phyloP scores from a whole-genome alignment of 2,329 filamentous ascomycete genomes.

The Xylaria arbuscula region DNA sequence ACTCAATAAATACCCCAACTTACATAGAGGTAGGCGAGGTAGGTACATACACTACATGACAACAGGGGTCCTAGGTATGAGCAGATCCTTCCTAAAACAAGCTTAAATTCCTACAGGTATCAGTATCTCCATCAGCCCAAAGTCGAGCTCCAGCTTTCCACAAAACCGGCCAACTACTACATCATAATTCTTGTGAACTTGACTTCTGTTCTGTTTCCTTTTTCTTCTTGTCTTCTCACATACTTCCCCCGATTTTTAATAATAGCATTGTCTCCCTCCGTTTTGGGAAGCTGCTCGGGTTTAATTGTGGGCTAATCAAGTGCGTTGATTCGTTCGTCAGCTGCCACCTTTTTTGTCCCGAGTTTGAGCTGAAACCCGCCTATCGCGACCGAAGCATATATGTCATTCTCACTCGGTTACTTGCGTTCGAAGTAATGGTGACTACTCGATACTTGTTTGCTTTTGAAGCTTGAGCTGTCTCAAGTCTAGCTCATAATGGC shows the following conservation, averaged over 20 bases:
- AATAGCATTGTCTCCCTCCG: background rate
- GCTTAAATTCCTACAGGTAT: background rate
- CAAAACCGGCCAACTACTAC: background rate
- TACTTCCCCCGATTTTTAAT: background rate
- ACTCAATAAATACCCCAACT: too few species aligned
- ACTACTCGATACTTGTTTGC: conserved; percentile 3
- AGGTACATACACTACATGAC: too few species aligned
- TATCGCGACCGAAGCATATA: conserved; percentile 19
- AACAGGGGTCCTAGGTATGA: background rate
- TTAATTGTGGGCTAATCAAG: background rate
- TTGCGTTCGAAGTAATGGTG: conserved; percentile 32
- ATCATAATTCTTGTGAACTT: background rate
- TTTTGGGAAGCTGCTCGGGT: background rate
- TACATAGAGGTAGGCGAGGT: too few species aligned
- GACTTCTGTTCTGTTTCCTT: background rate
- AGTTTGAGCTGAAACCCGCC: conserved; percentile 11
- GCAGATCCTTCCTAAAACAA: background rate
- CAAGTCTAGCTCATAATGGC: conserved; percentile 42
- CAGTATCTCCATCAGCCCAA: background rate
- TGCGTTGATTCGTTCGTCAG: background rate
- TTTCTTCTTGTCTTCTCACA: background rate
- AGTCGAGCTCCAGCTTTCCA: background rate
- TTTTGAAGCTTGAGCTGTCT: conserved; percentile 17
- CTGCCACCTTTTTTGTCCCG: conserved; percentile 2
- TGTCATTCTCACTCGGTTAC: conserved; percentile 8